These are phyloP conservation scores for Ciborinia camelliae DNA, from an alignment of 2,329 filamentous ascomycete genomes.

Conservation along the genomic window DNA sequence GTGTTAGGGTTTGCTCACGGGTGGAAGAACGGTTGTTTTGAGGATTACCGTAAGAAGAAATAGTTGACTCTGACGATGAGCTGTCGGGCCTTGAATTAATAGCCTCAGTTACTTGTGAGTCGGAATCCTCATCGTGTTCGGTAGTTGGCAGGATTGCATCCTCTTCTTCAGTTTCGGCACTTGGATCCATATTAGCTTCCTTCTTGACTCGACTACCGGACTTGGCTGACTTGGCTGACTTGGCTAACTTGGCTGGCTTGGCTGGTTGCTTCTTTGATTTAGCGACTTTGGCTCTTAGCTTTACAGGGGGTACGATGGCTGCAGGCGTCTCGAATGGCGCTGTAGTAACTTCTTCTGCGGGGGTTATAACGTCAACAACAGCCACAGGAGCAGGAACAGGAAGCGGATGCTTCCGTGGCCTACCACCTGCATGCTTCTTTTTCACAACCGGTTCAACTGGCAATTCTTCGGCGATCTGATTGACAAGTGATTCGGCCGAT, in stretches of 20 bases:
- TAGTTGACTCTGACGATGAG: conserved; percentile 26
- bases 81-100: conserved; percentile 26
- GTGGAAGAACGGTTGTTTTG: conserved; percentile 22
- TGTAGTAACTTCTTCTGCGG: conserved; percentile 8
- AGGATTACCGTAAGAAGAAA: conserved; percentile 21
- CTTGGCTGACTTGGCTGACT: conserved; percentile 19
- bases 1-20: conserved; percentile 20
- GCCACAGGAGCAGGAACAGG: conserved; percentile 12
- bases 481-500: conserved; percentile 30
- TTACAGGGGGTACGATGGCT: conserved; percentile 12
- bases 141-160: conserved; percentile 30
- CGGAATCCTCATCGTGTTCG: conserved; percentile 28
- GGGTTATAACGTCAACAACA: conserved; percentile 5
- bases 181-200: conserved; percentile 12
- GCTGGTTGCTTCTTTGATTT: conserved; percentile 22
- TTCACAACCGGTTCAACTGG: conserved; percentile 21
- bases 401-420: conserved; percentile 24
- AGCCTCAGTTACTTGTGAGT: conserved; percentile 21
- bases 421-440: conserved; percentile 26
- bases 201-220: conserved; percentile 24
- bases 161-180: conserved; percentile 21
- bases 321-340: not conserved
- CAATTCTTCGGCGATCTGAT: conserved; percentile 22
- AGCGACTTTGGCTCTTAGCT: conserved; percentile 19
- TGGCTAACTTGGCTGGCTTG: conserved; percentile 20